Percentiles rank a stretch among this genome's conserved stretches.
Conservation (phyloP, 2,329 filamentous ascomycete genomes). For the Pleoardoris graminearum region DNA sequence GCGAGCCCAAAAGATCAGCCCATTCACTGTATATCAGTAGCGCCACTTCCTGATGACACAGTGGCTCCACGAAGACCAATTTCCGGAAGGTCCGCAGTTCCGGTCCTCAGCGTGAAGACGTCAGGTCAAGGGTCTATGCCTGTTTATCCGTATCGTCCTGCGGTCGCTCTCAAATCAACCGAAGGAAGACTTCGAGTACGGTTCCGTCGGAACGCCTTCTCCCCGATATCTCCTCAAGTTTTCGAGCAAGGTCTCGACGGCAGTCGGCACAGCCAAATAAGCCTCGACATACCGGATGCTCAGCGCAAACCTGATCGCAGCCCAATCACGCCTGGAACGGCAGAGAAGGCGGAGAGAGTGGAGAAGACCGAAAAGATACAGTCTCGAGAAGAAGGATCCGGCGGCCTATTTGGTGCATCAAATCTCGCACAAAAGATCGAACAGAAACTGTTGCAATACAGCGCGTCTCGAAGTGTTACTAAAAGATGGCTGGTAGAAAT, state of each 20-base stretch:
- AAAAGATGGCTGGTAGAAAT: slow-evolving; percentile 24
- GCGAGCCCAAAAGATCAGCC: slow-evolving; percentile 10
- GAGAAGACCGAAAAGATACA: neutral
- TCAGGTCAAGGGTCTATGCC: neutral
- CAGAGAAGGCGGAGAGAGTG: slow-evolving; percentile 1
- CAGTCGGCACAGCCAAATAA: neutral
- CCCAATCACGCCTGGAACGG: slow-evolving; percentile 11
- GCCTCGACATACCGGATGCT: slow-evolving; percentile 12
- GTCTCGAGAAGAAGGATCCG: neutral
- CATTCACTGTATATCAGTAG: slow-evolving; percentile 13
- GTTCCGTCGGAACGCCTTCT: slow-evolving; percentile 11
- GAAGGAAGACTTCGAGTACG: slow-evolving; percentile 5
- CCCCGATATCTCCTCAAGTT: slow-evolving; percentile 5
- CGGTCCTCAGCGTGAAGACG: slow-evolving; percentile 9
- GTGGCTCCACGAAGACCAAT: neutral
- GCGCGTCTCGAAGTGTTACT: slow-evolving; percentile 12
- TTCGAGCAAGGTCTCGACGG: neutral
- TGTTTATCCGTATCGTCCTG: slow-evolving; percentile 4
- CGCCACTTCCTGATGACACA: slow-evolving; percentile 2
- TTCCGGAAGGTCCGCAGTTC: slow-evolving; percentile 4
- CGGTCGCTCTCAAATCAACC: neutral
- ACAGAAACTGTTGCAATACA: slow-evolving; percentile 16
- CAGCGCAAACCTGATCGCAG: slow-evolving; percentile 9
- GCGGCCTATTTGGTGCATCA: neutral
- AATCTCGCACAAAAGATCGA: slow-evolving; percentile 22